These are phyloP conservation scores for Mycosarcoma mackinlayi DNA, from an alignment of 1,284 basidiomycete species.

Conservation along the genomic window DNA sequence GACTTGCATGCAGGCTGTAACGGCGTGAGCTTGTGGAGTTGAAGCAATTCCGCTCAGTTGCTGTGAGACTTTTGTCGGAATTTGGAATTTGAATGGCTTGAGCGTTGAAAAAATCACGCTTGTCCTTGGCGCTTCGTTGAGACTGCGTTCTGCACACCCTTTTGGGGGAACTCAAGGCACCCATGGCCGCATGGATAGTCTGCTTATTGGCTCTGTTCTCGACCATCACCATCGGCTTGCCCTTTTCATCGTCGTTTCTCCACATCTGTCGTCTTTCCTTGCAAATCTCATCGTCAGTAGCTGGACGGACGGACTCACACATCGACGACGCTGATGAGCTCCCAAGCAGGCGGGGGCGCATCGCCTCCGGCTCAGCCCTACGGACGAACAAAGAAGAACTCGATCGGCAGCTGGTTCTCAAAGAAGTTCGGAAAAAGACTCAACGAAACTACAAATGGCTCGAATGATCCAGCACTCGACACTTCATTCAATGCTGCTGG, in stretches of 20 bases:
- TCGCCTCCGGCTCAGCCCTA: constrained; percentile 12
- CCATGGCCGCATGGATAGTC: not conserved
- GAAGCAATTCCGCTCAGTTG: too few species aligned
- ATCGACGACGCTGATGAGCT: constrained; percentile 3
- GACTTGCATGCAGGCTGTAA: too few species aligned
- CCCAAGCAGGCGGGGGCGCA: constrained; percentile 13
- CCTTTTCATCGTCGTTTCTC: not conserved
- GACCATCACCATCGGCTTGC: not conserved
- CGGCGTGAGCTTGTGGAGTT: too few species aligned
- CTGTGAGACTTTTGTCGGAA: not conserved
- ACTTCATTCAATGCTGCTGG: constrained; percentile 3
- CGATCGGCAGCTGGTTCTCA: constrained; percentile 54
- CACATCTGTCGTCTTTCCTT: not conserved
- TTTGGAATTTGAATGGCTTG: constrained; percentile 1
- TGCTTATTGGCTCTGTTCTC: not conserved
- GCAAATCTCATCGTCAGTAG: not conserved
- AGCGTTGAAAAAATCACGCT: not conserved
- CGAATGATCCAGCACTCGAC: not conserved
- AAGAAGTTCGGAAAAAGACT: constrained; percentile 50
- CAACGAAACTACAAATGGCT: constrained; percentile 21
- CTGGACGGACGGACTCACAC: too few species aligned
- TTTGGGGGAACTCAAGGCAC: too few species aligned
- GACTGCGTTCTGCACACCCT: not conserved
- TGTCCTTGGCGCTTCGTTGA: not conserved
- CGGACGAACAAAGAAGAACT: constrained; percentile 42